Base-by-base conservation (phyloP, 257 asterid species). In the Hygrophila difformis region DNA sequence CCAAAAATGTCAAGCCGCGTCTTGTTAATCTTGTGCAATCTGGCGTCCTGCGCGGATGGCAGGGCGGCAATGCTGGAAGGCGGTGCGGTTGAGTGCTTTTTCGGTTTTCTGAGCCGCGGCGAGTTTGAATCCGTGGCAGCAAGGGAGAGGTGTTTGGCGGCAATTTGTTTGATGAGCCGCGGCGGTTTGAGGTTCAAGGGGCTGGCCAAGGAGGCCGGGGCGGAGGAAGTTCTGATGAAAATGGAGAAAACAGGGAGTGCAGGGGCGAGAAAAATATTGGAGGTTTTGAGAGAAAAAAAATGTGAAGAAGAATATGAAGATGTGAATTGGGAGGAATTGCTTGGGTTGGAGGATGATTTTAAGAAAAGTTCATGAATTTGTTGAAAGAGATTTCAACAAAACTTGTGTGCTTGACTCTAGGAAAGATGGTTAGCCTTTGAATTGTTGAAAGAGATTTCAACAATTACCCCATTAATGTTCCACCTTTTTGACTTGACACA, bases 181-280 rank as follows among this genome's bases (percentile, higher is more conserved):
- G 96, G 99, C 8, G 98, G 98, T 45, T 56, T 78, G 66, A 76
- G 96, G 79, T 91, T 91, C 12, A 86, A 76, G 57, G 98, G 84
- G 33, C 55, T 82, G 71, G 96, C 94, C n/a, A 89, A 79, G 71
- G 93, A 85, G 53, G 94, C 88, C 0, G 70, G 77, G 13, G 96
- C 84, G 5, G 96, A 85, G 70, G 82, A 64, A 18, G 61, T 76
- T 49, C 13, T 91, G 73, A 63, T n/a, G 57, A 72, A 58, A 56
- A 4, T 70, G 58, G 93, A 50, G 66, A 72, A 65, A 35, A 55
- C n/a, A 2, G 88, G 70, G 49, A 76, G 38, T 49, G 73, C n/a
- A 51, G 52, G 0, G 51, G 83, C 60, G 43, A 57, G 54, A 67
- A 74, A 56, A 78, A 69, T 82, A 46, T 44, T 86, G 74, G 88